These are phyloP conservation scores for Globisporangium yorkense DNA, from an alignment of 352 stramenopile genomes.

Conservation along the genomic window DNA sequence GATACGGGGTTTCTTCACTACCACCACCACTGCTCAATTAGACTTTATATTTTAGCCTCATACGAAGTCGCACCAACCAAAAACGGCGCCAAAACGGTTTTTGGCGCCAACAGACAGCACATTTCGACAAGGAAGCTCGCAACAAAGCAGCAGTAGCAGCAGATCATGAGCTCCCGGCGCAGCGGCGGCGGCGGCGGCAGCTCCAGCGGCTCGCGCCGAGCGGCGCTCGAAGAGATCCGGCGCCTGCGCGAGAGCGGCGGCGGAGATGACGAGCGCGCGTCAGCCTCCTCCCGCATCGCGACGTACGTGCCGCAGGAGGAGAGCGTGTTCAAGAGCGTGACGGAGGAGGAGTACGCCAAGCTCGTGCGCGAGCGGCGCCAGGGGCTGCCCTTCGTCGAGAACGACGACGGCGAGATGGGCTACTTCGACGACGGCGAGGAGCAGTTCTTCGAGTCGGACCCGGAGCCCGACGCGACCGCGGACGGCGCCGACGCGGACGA, in stretches of 20 bases:
- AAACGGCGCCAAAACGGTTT: not conserved
- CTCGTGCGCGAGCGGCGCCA: conserved; percentile 74
- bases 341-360: conserved; percentile 80
- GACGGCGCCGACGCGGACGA: conserved; percentile 40
- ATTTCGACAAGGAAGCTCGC: too few relatives aligned
- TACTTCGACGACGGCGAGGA: conserved; percentile 89
- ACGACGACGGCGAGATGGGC: conserved; percentile 80
- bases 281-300: conserved; percentile 38
- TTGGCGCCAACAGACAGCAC: not conserved
- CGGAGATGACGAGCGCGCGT: conserved; percentile 12
- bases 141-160: not conserved
- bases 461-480: conserved; percentile 37
- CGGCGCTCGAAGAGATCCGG: conserved; percentile 73
- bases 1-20: not conserved
- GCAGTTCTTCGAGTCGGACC: conserved; percentile 85
- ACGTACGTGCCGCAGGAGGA: conserved; percentile 71
- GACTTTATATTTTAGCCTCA: not conserved
- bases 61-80: not conserved
- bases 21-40: not conserved
- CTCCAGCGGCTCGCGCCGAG: conserved; percentile 25
- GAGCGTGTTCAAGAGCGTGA: conserved; percentile 83
- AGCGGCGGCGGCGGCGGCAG: conserved; percentile 27
- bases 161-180: conserved; percentile 54
- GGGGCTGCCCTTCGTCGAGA: conserved; percentile 71
- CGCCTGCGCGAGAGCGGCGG: conserved; percentile 52